Conservation (phyloP, 257 asterid species). For the Solanum chilense region DNA sequence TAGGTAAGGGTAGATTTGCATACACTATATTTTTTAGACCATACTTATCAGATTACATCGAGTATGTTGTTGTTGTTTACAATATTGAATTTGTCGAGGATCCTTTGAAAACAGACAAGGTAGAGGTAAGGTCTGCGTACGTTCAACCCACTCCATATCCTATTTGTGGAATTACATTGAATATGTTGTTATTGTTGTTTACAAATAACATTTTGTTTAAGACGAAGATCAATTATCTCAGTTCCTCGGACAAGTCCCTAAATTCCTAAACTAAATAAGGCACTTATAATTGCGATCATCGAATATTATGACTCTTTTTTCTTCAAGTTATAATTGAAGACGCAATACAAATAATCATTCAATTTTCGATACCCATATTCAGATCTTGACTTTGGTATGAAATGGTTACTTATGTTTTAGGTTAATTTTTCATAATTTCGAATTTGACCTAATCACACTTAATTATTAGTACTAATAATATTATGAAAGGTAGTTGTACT, state of each 20-base stretch:
- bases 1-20: background rate
- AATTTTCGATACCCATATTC: background rate
- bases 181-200: background rate
- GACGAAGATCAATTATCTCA: background rate
- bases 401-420: background rate
- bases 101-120: background rate
- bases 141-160: background rate
- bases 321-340: background rate
- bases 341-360: background rate
- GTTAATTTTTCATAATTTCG: background rate
- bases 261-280: background rate
- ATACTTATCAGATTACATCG: background rate
- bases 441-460: background rate
- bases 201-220: background rate
- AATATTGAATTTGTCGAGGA: background rate
- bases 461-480: background rate
- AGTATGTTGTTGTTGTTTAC: background rate
- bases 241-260: background rate
- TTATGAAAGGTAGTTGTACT: conserved; percentile 14
- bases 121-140: background rate
- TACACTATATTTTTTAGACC: background rate
- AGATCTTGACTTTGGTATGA: background rate
- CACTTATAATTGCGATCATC: background rate
- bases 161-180: background rate
- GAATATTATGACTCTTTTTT: background rate